Evolutionary conservation across 805 yeast species (phyloP), one percentile per base, ranked within the genome.

Genomic region (Candida sithepensis): DNA sequence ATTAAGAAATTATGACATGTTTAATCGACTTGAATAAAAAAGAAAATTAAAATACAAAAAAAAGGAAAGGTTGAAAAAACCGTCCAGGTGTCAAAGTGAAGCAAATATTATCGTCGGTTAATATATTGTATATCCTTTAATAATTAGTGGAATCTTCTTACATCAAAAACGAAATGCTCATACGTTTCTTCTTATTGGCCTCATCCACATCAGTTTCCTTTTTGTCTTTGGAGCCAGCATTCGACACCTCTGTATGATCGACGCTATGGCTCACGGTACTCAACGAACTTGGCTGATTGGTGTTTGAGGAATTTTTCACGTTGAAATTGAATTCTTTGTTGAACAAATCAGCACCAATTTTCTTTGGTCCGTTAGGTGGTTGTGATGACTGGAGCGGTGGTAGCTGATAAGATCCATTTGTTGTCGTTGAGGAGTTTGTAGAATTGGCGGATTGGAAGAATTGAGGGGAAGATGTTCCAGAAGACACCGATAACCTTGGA

Each of bases 321-420:
- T 16, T 34, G 39, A 64, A 52, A 34, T 55, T 59, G 47, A 64
- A 64, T 34, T 58, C 63, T 46, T 60, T 58, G 43, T 63, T 63
- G 45, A 64, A 64, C 18, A 63, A 45, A 12, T 54, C 63, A 34
- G 51, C 48, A 28, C 45, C 54, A 32, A 42, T 28, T 24, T 37
- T 18, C 28, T 32, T 26, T 34, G 13, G 16, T 10, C 34, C 34
- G 14, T 30, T 30, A 30, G 14, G 42, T 23, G 16, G 43, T 18
- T 44, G 45, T 36, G 32, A 42, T 13, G 28, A 28, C 24, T 41
- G 39, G 42, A 41, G 18, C 41, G 45, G 20, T 39, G 26, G 32
- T 42, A 45, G 19, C 40, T 52, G 22, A 42, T 46, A 24, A 44
- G 53, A 32, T 46, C 41, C 16, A 22, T 37, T 45, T 46, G 49